phyloP scores from a whole-genome alignment of 441 rosid species.

The Jatropha multifida region DNA sequence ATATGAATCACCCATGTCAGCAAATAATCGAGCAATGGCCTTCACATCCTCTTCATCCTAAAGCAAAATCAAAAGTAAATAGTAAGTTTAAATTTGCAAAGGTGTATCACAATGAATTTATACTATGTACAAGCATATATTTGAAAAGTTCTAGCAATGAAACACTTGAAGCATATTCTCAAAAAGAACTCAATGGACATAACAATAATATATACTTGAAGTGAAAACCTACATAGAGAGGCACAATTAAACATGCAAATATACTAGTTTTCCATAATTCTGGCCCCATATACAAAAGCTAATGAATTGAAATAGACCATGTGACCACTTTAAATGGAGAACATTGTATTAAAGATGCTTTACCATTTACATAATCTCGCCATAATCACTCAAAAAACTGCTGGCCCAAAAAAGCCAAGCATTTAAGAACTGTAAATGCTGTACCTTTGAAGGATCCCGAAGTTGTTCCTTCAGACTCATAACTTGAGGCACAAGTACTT shows the following conservation, averaged over 20 bases:
- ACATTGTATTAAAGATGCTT: not conserved
- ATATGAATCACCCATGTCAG: slow-evolving; percentile 98
- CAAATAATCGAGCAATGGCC: slow-evolving; percentile 96
- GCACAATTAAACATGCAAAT: not conserved
- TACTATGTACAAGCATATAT: not conserved
- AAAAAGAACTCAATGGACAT: not conserved
- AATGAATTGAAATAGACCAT: not conserved
- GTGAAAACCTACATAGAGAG: not conserved
- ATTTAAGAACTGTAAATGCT: slow-evolving; percentile 18
- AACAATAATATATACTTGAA: not conserved
- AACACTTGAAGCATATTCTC: slow-evolving; percentile 6
- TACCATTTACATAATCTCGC: not conserved
- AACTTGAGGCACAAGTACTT: slow-evolving; percentile 89
- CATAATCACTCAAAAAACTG: slow-evolving; percentile 1
- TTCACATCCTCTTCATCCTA: slow-evolving; percentile 99
- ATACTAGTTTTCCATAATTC: not conserved
- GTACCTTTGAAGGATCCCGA: slow-evolving; percentile 88
- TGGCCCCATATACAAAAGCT: not conserved
- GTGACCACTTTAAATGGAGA: not conserved
- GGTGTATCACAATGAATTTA: not conserved
- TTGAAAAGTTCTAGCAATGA: not conserved
- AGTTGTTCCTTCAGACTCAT: slow-evolving; percentile 83
- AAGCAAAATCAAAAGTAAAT: slow-evolving; percentile 28
- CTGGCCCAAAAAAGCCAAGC: not conserved
- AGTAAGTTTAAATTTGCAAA: slow-evolving; percentile 10